Conservation (phyloP, 192 early-diverging fungal species). For the Backusella parvicylindrica region DNA sequence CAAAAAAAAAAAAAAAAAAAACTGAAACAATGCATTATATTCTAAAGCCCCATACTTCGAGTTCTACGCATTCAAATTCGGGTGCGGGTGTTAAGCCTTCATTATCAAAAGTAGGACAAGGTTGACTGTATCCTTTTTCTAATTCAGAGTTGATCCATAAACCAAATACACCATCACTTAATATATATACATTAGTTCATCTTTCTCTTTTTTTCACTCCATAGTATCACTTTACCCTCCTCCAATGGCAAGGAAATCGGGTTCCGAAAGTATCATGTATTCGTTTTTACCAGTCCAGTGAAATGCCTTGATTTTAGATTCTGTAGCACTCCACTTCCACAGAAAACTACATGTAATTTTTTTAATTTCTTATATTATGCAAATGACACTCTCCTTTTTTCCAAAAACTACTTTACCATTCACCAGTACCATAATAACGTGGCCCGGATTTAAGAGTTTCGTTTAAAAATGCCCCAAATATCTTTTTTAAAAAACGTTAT, state of each 20-base stretch:
- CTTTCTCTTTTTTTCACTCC: neutral
- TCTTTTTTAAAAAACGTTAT: neutral
- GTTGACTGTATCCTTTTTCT: conserved; percentile 61
- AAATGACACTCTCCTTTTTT: neutral
- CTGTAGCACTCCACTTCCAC: conserved; percentile 55
- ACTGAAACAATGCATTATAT: conserved; percentile 8
- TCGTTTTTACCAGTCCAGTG: conserved; percentile 73
- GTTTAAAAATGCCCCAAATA: conserved; percentile 77
- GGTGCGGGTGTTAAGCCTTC: conserved; percentile 40
- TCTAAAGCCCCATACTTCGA: conserved; percentile 30
- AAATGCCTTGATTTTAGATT: conserved; percentile 44
- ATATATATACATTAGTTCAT: neutral
- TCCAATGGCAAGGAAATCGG: conserved; percentile 71
- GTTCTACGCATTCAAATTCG: conserved; percentile 28
- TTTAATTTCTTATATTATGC: neutral
- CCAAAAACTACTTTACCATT: conserved; percentile 58
- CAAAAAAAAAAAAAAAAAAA: neutral
- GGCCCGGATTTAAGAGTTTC: conserved; percentile 60
- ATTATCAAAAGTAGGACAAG: conserved; percentile 75
- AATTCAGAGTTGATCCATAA: conserved; percentile 75
- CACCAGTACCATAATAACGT: conserved; percentile 76
- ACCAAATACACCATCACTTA: conserved; percentile 67
- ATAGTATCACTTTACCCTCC: conserved; percentile 48
- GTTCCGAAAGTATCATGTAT: conserved; percentile 69
- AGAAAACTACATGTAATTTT: conserved; percentile 53